Conservation (phyloP, 2,329 filamentous ascomycete species). For the Pseudopithomyces maydicus region DNA sequence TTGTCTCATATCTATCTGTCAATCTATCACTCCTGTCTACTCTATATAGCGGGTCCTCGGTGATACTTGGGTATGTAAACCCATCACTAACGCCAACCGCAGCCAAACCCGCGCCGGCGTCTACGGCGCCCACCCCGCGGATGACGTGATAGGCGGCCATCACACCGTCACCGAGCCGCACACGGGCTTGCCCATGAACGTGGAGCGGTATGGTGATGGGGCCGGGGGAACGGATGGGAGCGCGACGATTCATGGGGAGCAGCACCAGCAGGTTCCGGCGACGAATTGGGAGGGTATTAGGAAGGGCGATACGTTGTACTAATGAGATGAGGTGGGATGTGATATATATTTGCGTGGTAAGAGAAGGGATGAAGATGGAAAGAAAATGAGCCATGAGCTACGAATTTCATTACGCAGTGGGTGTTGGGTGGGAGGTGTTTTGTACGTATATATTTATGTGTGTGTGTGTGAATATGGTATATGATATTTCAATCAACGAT, state of each 20-base stretch:
- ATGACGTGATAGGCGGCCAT: slow-evolving; percentile 14
- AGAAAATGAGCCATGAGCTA: too few species aligned
- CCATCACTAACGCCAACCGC: too few species aligned
- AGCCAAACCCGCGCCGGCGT: slow-evolving; percentile 24
- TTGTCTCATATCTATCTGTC: background rate
- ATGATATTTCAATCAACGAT: too few species aligned
- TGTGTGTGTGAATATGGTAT: too few species aligned
- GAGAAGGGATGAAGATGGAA: too few species aligned
- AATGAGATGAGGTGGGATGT: background rate
- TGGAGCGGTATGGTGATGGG: slow-evolving; percentile 45
- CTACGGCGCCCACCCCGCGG: slow-evolving; percentile 26
- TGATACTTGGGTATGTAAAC: too few species aligned
- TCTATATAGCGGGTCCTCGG: too few species aligned
- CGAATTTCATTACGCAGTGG: too few species aligned
- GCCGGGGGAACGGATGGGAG: slow-evolving; percentile 46
- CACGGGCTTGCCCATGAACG: slow-evolving; percentile 49
- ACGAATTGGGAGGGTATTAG: slow-evolving; percentile 31
- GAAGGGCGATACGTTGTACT: slow-evolving; percentile 36
- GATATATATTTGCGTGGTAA: too few species aligned
- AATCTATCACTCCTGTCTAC: too few species aligned
- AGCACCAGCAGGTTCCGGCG: slow-evolving; percentile 10
- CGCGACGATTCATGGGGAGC: slow-evolving; percentile 30
- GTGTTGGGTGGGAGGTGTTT: too few species aligned
- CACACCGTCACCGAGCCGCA: slow-evolving; percentile 43
- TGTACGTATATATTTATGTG: too few species aligned